phyloP scores from a whole-genome alignment of 306 rosid species.

The Quercus agrifolia region DNA sequence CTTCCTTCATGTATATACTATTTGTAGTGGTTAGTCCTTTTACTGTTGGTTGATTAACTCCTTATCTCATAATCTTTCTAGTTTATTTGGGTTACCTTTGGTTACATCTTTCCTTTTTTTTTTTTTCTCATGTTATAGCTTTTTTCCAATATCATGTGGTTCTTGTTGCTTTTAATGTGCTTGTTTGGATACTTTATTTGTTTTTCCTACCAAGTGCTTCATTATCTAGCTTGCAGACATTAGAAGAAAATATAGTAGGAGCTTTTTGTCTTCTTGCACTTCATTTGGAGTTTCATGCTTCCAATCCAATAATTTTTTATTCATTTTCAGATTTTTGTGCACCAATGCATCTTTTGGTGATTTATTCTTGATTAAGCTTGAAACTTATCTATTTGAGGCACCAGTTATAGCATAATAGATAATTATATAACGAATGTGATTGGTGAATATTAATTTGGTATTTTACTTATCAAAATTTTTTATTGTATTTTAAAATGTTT shows the following conservation, averaged over 20 bases:
- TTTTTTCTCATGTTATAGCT: not conserved
- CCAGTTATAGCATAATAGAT: too few species aligned
- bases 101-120: not conserved
- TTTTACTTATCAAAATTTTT: too few species aligned
- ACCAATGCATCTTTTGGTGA: not conserved
- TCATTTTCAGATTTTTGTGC: not conserved
- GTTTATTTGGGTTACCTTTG: not conserved
- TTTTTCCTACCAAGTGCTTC: not conserved
- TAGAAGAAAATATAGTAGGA: too few species aligned
- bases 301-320: not conserved
- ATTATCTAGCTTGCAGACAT: not conserved
- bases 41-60: not conserved
- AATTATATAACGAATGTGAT: too few species aligned
- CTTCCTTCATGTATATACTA: not conserved
- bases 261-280: not conserved
- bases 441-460: too few species aligned
- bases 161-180: not conserved
- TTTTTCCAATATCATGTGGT: not conserved
- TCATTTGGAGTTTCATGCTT: not conserved
- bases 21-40: not conserved
- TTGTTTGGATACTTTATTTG: not conserved
- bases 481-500: too few species aligned
- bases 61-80: not conserved
- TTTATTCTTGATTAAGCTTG: not conserved
- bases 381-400: not conserved